Evolutionary conservation across 1,284 basidiomycete genomes (phyloP), one percentile per base, ranked within the genome.

Genomic region (Ganoderma lingzhi): DNA sequence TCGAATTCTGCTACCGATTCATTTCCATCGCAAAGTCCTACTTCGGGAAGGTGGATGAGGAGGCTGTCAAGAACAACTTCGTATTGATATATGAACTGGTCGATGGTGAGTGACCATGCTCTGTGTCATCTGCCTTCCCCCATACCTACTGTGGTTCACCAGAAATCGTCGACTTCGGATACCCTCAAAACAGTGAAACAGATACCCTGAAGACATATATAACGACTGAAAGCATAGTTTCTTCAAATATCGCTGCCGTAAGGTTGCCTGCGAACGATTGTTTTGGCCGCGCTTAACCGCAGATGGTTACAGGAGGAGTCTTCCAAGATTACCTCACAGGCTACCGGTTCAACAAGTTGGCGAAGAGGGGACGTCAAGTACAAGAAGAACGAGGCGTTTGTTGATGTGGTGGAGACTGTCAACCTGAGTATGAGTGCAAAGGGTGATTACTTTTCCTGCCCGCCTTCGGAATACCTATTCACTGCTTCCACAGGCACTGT

Each of bases 101-200:
- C 72, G 96, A 98, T 77, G 96, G 96, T 96, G 72, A 66, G 76
- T 70, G 9, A 51, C 10, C 23, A 28, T 28, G 23, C 12, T 67
- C 58, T 10, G 10, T 48, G 35, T 56, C 19, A 42, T 32, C 53
- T 1, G 17, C 10, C 15, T 15, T 23, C 12, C 23, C 53, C 14
- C 45, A 14, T 45, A 23, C 23, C 17, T 30, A 19, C 1, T 2
- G n/a, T 32, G n/a, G 35, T n/a, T 6, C 28, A 19, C 14, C 80
- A 98, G 97, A 99, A 83, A 98, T 99, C 79, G 91, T 96, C 78
- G 97, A 99, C 83, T 99, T 99, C 83, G 97, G 98, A 53, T 99
- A 97, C 82, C 97, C 97, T n/a, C 98, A 99, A 81, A 99, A 98
- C 80, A 97, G 96, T 73, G 97, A 99, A 81, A 96, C 94, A 60